Evolutionary conservation across 208 protist genomes (phyloP).

Genomic region (Trypanosoma avium): DNA sequence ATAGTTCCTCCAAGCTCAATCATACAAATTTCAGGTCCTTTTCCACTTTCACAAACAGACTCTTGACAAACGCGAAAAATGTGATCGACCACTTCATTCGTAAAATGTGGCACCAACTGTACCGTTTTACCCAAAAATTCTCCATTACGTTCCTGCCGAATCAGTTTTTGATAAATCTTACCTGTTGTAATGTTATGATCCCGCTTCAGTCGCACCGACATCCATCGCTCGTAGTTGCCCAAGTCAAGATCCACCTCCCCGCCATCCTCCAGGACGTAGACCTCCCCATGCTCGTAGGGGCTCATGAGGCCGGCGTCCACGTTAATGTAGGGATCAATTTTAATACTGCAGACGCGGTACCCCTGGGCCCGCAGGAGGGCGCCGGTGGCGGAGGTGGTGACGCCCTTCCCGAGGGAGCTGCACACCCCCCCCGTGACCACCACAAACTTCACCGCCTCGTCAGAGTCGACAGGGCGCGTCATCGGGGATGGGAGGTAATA

Average conservation of each 20-base stretch:
- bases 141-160: constrained; percentile 96
- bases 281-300: constrained; percentile 98
- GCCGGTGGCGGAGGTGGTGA: constrained; percentile 83
- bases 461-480: constrained; percentile 37
- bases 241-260: constrained; percentile 97
- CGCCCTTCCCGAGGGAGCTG: constrained; percentile 98
- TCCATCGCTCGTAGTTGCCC: constrained; percentile 99
- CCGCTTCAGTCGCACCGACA: constrained; percentile 92
- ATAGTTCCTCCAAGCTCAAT: constrained; percentile 98
- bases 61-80: constrained; percentile 89
- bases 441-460: constrained; percentile 90
- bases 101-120: constrained; percentile 97
- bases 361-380: constrained; percentile 87
- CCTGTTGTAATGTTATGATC: constrained; percentile 99
- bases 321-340: constrained; percentile 99
- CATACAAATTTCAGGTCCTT: constrained; percentile 94
- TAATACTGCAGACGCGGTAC: constrained; percentile 96
- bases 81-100: constrained; percentile 88
- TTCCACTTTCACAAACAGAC: constrained; percentile 73
- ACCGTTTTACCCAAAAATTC: constrained; percentile 99
- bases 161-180: constrained; percentile 97
- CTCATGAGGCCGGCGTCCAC: constrained; percentile 94
- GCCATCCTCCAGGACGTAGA: constrained; percentile 99
- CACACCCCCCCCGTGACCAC: constrained; percentile 99
- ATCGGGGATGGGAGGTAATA: constrained; percentile 86